Evolutionary conservation across 2,329 filamentous ascomycete species (phyloP), one percentile per base, ranked within the genome.

Genomic region (Calonectria ilicicola): DNA sequence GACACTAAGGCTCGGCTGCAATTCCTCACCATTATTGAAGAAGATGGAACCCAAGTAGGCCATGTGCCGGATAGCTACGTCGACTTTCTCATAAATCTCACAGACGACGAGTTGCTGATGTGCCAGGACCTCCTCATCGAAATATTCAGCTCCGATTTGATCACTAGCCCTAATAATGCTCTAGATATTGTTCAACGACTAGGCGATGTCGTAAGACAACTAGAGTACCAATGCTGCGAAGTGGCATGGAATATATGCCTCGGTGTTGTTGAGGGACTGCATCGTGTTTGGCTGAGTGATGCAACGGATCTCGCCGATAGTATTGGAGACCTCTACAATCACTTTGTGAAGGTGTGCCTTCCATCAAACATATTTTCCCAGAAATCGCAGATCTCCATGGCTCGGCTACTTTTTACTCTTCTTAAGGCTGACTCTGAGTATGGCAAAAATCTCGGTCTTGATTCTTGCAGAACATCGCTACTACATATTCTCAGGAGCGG

Each of bases 251-350:
- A 89, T 53, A 86, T 92, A 21, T 93, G 92, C 74, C 87, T 98
- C 27, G 90, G 93, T 58, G 85, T 94, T 67, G 89, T 98, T 81
- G 85, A 89, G 65, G 90, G 89, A 42, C 88, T 95, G 65, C 89
- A 91, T 46, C 82, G 85, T 15, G 85, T 91, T 46, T 97, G 94
- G 94, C 84, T 88, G 2, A 87, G 90, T 26, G 87, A 89, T 47
- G 85, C 87, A 26, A 88, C 89, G 40, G 86, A 91, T 1, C 85
- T 98, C 3, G 89, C 88, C n/a, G 89, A 90, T 3, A 87, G 90
- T 47, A 94, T 93, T 4, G 89, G 91, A 23, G 93, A 97, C 72
- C 85, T 98, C 23, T 98, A 98, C 82, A 85, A 90, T 53, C 95
- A 95, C 86, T 93, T 97, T 75, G 89, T 95, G 58, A 90, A 91